Evolutionary conservation across 371 early-diverging fungal species (phyloP), one percentile per base, ranked within the genome.

Genomic region (Choanephora cucurbitarum): DNA sequence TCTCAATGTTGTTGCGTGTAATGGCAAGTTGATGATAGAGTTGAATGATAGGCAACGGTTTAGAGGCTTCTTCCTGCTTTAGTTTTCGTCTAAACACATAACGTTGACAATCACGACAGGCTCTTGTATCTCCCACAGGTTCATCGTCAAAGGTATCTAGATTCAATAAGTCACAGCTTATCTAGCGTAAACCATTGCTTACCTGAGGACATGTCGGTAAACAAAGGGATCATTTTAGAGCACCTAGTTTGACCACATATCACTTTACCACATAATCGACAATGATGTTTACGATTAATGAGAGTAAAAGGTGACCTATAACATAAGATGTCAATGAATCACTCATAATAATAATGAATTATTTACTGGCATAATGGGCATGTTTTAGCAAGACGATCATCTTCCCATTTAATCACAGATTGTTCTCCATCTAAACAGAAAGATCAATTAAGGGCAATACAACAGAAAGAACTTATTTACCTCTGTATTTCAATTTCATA

Each of bases 261-360:
- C 5, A 90, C 80, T 14, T 84, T 77, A 5, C 92, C 92, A 55
- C 92, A 92, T 10, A 91, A 57, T 7, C 92, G 82, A 61, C 92
- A 92, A 59, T 92, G 92, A 49, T 92, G 92, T 24, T 86, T 84
- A 22, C 91, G 84, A 52, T 86, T 74, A 3, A 81, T 69, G 5
- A 85, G 40, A 0, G 77, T 74, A 56, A 79, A 79, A 7, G 47
- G 32, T 32, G 75, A 55, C 49, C 81, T 72, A 60, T 33, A 1
- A 18, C 7, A 44, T 21, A 21, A 33, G 33, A 39, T 44, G 13
- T 5, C n/a, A n/a, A 18, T 17, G 6, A 37, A 37, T 58, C 48
- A 18, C 57, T 46, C 17, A 31, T 14, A 7, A 15, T n/a, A n/a
- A n/a, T n/a, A n/a, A n/a, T n/a, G n/a, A n/a, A n/a, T n/a, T n/a